phyloP scores from a whole-genome alignment of 768 basidiomycete species.

The Phaffia tasmanica region DNA sequence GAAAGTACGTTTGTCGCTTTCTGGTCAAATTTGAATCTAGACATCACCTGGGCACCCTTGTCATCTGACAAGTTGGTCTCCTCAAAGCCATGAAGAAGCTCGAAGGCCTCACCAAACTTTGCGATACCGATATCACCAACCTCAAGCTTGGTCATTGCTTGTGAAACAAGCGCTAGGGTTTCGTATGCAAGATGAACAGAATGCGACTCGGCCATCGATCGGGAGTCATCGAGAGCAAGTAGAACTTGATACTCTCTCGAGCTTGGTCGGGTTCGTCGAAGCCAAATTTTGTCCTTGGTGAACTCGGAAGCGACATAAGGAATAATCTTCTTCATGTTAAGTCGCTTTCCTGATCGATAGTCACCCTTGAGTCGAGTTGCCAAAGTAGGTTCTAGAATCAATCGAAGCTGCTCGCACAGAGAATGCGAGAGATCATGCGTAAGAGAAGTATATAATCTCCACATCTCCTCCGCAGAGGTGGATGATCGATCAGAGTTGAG shows the following conservation, averaged over 20 bases:
- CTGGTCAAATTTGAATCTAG: slow-evolving; percentile 80
- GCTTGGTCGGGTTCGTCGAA: slow-evolving; percentile 84
- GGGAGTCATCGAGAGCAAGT: slow-evolving; percentile 87
- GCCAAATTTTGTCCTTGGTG: slow-evolving; percentile 99
- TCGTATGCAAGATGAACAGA: slow-evolving; percentile 89
- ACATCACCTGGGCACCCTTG: slow-evolving; percentile 66
- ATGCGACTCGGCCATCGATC: slow-evolving; percentile 88
- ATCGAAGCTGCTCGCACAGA: slow-evolving; percentile 89
- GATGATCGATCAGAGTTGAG: slow-evolving; percentile 50
- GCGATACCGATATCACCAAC: slow-evolving; percentile 89
- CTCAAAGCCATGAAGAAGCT: slow-evolving; percentile 71
- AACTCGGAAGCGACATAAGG: slow-evolving; percentile 96
- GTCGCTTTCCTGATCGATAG: slow-evolving; percentile 90
- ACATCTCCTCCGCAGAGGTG: slow-evolving; percentile 58
- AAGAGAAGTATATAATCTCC: slow-evolving; percentile 80
- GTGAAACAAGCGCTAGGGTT: slow-evolving; percentile 80
- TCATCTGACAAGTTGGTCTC: slow-evolving; percentile 69
- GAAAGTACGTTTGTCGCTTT: slow-evolving; percentile 50
- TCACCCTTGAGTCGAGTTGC: slow-evolving; percentile 91
- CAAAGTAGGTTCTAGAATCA: slow-evolving; percentile 87
- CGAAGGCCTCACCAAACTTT: slow-evolving; percentile 76
- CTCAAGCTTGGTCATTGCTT: slow-evolving; percentile 80
- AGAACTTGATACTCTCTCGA: slow-evolving; percentile 92
- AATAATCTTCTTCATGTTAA: slow-evolving; percentile 99
- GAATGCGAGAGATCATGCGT: slow-evolving; percentile 83